Percentiles rank a stretch among this genome's conserved stretches.
These are phyloP conservation scores for Agaricus bisporus DNA, from an alignment of 768 basidiomycete species.

Conservation along the genomic window DNA sequence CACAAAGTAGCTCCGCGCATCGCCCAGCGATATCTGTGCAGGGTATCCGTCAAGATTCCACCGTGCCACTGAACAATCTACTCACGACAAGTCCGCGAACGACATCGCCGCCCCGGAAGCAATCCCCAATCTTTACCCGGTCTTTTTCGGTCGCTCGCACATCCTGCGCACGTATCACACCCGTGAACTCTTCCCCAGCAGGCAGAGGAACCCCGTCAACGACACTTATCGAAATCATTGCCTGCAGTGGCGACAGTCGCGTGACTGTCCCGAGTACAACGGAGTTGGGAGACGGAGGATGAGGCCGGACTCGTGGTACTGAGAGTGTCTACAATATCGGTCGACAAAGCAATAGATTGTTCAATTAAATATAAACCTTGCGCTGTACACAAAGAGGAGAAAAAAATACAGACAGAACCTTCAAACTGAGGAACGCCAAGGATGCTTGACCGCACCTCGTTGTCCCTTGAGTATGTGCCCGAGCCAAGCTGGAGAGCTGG, in stretches of 20 bases:
- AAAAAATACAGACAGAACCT: slow-evolving; percentile 56
- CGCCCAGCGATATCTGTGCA: slow-evolving; percentile 80
- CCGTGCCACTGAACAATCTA: slow-evolving; percentile 9
- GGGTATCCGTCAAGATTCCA: not conserved
- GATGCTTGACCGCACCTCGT: slow-evolving; percentile 62
- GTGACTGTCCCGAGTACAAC: slow-evolving; percentile 78
- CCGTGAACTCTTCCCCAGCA: slow-evolving; percentile 81
- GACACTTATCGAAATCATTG: slow-evolving; percentile 75
- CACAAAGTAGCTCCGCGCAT: slow-evolving; percentile 87
- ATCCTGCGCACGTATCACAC: slow-evolving; percentile 85
- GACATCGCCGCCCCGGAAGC: slow-evolving; percentile 89
- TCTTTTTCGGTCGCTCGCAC: slow-evolving; percentile 89
- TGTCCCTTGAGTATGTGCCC: slow-evolving; percentile 63
- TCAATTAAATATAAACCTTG: slow-evolving; percentile 8
- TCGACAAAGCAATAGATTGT: slow-evolving; percentile 14
- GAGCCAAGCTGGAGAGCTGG: slow-evolving; percentile 53
- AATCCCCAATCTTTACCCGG: slow-evolving; percentile 82
- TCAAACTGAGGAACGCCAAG: slow-evolving; percentile 56
- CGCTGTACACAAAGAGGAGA: slow-evolving; percentile 8
- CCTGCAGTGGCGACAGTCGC: slow-evolving; percentile 79
- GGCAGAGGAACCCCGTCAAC: slow-evolving; percentile 84
- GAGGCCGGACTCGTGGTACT: slow-evolving; percentile 62
- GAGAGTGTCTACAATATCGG: slow-evolving; percentile 43
- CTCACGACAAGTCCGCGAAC: slow-evolving; percentile 81
- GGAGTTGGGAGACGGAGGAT: slow-evolving; percentile 70